phyloP scores from a whole-genome alignment of 2,329 filamentous ascomycete species.

The Cercospora sp. region DNA sequence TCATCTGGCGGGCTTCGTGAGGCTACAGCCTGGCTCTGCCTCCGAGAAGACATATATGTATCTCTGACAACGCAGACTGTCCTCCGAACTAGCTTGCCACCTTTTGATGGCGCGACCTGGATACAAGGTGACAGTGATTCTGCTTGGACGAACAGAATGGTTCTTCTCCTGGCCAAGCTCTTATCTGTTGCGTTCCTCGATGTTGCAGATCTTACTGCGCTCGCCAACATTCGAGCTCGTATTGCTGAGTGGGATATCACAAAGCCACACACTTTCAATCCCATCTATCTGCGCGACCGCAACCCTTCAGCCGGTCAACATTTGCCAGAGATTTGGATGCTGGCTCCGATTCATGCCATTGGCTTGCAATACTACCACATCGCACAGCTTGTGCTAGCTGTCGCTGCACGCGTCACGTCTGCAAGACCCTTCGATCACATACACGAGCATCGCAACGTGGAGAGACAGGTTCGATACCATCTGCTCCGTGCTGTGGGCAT shows the following conservation, averaged over 20 bases:
- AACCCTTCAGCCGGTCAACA: conserved; percentile 1
- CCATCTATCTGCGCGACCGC: conserved; percentile 6
- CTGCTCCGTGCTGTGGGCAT: conserved; percentile 22
- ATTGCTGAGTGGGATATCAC: conserved; percentile 2
- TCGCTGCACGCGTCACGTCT: neutral
- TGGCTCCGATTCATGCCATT: conserved; percentile 23
- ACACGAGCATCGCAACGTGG: conserved; percentile 10
- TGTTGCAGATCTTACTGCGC: neutral
- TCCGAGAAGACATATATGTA: conserved; percentile 47
- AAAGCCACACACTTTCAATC: conserved; percentile 8
- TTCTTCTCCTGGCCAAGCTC: conserved; percentile 20
- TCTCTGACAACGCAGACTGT: conserved; percentile 41
- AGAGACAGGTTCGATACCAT: conserved; percentile 19
- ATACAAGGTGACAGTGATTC: conserved; percentile 20
- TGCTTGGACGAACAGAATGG: conserved; percentile 24
- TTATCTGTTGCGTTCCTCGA: conserved; percentile 15
- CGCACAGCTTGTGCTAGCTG: conserved; percentile 21
- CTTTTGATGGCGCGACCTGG: conserved; percentile 17
- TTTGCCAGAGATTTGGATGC: conserved; percentile 25
- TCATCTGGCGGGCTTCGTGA: conserved; percentile 45
- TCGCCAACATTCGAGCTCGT: neutral
- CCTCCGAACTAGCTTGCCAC: conserved; percentile 37
- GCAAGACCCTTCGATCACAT: conserved; percentile 16
- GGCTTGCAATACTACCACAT: conserved; percentile 28
- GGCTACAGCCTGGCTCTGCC: conserved; percentile 45